These are phyloP conservation scores for Kwoniella shivajii DNA, from an alignment of 1,284 basidiomycete species.

Conservation along the genomic window DNA sequence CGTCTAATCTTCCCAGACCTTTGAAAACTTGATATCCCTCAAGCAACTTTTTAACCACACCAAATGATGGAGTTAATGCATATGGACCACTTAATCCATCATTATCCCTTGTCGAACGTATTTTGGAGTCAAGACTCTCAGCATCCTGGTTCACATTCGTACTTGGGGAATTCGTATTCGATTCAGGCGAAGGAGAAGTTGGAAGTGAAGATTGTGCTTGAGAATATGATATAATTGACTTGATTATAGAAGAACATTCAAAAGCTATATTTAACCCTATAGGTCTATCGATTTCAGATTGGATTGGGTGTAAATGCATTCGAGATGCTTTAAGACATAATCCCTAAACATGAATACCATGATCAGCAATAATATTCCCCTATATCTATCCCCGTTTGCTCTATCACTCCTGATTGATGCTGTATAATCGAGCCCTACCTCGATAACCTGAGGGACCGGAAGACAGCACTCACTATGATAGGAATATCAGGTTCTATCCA, in stretches of 20 bases:
- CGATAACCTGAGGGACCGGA: not conserved
- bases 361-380: not conserved
- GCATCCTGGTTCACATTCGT: too few species aligned
- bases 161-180: too few species aligned
- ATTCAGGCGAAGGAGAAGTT: too few species aligned
- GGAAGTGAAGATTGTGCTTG: not conserved
- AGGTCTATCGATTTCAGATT: constrained; percentile 17
- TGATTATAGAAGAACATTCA: constrained; percentile 15
- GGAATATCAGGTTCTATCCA: constrained; percentile 20
- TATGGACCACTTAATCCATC: constrained; percentile 20
- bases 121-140: too few species aligned
- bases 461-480: constrained; percentile 14
- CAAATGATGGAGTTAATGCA: constrained; percentile 8
- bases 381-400: not conserved
- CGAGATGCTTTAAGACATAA: constrained; percentile 8
- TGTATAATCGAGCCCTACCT: not conserved
- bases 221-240: constrained; percentile 14
- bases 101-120: not conserved
- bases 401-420: not conserved
- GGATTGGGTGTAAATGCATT: constrained; percentile 11
- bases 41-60: constrained; percentile 8
- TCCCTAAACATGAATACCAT: not conserved
- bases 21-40: constrained; percentile 3
- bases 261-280: constrained; percentile 1
- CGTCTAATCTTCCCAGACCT: not conserved